phyloP scores from a whole-genome alignment of 306 rosid genomes.

The Quillaja saponaria region DNA sequence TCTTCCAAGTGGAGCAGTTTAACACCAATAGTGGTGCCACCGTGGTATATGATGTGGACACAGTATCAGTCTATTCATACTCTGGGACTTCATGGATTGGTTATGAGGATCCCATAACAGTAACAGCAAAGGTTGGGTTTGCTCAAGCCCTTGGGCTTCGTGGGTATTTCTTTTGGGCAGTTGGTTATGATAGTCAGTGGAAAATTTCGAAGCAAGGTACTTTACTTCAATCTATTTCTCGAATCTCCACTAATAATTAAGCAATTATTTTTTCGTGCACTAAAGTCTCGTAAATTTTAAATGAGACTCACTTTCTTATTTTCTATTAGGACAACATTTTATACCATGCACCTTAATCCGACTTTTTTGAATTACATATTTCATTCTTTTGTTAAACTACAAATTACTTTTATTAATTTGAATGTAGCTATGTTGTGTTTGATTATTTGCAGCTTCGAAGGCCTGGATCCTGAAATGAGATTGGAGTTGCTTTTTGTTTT shows the following conservation, averaged over 20 bases:
- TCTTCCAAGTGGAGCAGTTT: slow-evolving; percentile 24
- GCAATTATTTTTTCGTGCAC: no score
- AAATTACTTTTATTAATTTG: no score
- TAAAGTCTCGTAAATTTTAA: no score
- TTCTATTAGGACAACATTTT: no score
- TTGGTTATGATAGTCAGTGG: slow-evolving; percentile 41
- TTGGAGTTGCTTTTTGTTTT: neutral
- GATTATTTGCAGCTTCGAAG: slow-evolving; percentile 35
- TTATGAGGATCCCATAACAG: slow-evolving; percentile 46
- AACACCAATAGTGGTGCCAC: slow-evolving; percentile 6
- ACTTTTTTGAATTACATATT: no score
- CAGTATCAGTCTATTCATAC: slow-evolving; percentile 37
- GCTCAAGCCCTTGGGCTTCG: slow-evolving; percentile 69
- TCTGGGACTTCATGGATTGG: slow-evolving; percentile 51
- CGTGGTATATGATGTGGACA: slow-evolving; percentile 38
- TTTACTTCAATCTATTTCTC: neutral
- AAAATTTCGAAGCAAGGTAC: slow-evolving; percentile 44
- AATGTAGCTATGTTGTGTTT: neutral
- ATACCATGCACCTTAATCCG: no score
- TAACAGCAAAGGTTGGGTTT: slow-evolving; percentile 46
- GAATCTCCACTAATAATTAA: no score
- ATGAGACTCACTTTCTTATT: no score
- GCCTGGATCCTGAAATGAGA: slow-evolving; percentile 38
- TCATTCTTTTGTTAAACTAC: no score
- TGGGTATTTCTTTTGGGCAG: slow-evolving; percentile 87